phyloP scores from a whole-genome alignment of 139 green algal genomes.

The Coccomyxa sp. region DNA sequence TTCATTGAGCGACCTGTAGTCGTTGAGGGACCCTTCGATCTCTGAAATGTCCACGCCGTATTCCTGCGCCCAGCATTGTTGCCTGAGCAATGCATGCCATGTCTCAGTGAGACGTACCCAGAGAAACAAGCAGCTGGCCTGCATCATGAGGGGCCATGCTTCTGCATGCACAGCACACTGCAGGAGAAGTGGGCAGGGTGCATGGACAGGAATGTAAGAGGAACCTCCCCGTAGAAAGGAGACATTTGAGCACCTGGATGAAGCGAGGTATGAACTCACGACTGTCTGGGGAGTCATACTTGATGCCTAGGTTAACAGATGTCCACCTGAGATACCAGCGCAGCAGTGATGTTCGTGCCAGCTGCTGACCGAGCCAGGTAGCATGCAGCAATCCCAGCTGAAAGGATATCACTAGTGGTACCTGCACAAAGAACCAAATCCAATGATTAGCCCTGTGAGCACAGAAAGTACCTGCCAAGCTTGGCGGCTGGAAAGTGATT shows the following conservation, averaged over 20 bases:
- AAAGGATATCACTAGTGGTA: neutral
- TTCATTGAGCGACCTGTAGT: neutral
- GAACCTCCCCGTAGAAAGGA: neutral
- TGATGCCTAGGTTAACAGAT: neutral
- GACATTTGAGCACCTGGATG: neutral
- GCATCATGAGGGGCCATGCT: no score
- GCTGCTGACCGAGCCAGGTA: neutral
- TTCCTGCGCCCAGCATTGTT: neutral
- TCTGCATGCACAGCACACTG: no score
- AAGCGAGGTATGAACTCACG: neutral
- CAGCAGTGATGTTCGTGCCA: neutral
- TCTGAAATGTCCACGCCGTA: neutral
- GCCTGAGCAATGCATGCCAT: neutral
- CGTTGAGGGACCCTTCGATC: neutral
- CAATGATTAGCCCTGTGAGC: no score
- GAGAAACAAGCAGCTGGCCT: no score
- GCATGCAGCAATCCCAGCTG: neutral
- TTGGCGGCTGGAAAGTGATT: no score
- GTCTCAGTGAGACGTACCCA: no score
- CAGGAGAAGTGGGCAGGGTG: no score
- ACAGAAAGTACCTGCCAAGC: no score
- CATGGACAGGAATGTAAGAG: no score
- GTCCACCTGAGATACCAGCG: neutral
- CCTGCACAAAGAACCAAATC: neutral
- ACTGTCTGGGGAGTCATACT: neutral